Evolutionary conservation across 2,329 filamentous ascomycete species (phyloP).

Genomic region (Triangularia setosa): DNA sequence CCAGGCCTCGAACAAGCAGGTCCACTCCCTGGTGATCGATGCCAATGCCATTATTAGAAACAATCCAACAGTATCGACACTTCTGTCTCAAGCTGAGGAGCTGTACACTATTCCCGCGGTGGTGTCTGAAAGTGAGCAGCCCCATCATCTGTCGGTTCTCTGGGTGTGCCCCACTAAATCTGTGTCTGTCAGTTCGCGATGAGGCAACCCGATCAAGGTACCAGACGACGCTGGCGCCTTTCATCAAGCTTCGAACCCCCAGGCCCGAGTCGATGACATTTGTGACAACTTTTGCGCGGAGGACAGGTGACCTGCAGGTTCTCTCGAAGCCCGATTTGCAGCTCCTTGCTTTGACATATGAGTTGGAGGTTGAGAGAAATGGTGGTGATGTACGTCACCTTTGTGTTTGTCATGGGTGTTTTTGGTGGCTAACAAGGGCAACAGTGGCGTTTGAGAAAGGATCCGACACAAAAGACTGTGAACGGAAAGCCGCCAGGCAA

Average conservation of each 20-base stretch:
- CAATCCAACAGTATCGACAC: slow-evolving; percentile 76
- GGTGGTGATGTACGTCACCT: slow-evolving; percentile 57
- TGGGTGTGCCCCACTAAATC: neutral
- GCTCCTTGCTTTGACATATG: slow-evolving; percentile 84
- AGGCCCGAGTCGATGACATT: slow-evolving; percentile 72
- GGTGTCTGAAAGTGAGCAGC: slow-evolving; percentile 61
- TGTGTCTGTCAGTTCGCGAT: slow-evolving; percentile 52
- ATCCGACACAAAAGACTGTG: slow-evolving; percentile 72
- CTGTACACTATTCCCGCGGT: slow-evolving; percentile 84
- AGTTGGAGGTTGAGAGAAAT: slow-evolving; percentile 88
- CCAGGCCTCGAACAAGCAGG: slow-evolving; percentile 16
- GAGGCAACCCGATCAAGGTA: slow-evolving; percentile 73
- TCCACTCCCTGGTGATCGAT: slow-evolving; percentile 67
- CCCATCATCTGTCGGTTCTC: neutral
- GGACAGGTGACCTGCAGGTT: slow-evolving; percentile 84
- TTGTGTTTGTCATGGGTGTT: too few species aligned
- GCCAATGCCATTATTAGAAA: slow-evolving; percentile 93
- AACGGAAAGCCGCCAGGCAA: slow-evolving; percentile 63
- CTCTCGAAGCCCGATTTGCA: slow-evolving; percentile 87
- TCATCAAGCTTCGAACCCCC: slow-evolving; percentile 73
- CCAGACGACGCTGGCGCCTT: slow-evolving; percentile 80
- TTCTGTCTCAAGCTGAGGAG: slow-evolving; percentile 71
- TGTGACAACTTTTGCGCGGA: slow-evolving; percentile 78
- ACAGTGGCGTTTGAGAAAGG: slow-evolving; percentile 70
- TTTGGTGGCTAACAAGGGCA: neutral